Evolutionary conservation across 169 alveolate genomes (phyloP).

Genomic region (Amoebophrya sp.): DNA sequence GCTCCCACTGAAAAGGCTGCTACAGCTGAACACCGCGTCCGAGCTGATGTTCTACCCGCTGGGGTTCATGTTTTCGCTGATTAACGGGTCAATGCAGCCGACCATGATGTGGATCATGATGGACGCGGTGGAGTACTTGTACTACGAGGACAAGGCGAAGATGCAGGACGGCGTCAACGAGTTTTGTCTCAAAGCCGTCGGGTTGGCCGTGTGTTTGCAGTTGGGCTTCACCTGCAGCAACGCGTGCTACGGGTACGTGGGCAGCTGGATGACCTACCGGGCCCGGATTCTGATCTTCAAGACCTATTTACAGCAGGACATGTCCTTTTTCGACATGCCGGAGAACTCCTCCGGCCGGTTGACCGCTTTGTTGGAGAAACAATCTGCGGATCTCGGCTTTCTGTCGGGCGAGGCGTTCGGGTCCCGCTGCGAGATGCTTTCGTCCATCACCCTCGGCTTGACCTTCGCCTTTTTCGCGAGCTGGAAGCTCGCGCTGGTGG

Average conservation of each 20-base stretch:
- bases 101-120: neutral
- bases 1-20: slow-evolving; percentile 4
- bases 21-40: neutral
- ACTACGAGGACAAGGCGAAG: neutral
- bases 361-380: slow-evolving; percentile 46
- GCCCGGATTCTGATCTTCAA: neutral
- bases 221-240: neutral
- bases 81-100: neutral
- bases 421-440: slow-evolving; percentile 39
- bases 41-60: neutral
- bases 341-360: slow-evolving; percentile 56
- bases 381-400: slow-evolving; percentile 34
- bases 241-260: neutral
- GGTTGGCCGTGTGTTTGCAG: slow-evolving; percentile 6
- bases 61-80: neutral
- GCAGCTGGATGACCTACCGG: neutral
- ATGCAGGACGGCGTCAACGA: slow-evolving; percentile 30
- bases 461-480: slow-evolving; percentile 47
- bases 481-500: slow-evolving; percentile 53
- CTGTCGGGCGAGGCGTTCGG: slow-evolving; percentile 36
- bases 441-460: slow-evolving; percentile 50
- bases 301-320: slow-evolving; percentile 43
- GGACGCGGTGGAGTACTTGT: slow-evolving; percentile 7
- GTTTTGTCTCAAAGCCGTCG: neutral
- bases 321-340: slow-evolving; percentile 54